Evolutionary conservation across 495 filamentous ascomycete species (phyloP).

Genomic region (Aeminium ludgeri): DNA sequence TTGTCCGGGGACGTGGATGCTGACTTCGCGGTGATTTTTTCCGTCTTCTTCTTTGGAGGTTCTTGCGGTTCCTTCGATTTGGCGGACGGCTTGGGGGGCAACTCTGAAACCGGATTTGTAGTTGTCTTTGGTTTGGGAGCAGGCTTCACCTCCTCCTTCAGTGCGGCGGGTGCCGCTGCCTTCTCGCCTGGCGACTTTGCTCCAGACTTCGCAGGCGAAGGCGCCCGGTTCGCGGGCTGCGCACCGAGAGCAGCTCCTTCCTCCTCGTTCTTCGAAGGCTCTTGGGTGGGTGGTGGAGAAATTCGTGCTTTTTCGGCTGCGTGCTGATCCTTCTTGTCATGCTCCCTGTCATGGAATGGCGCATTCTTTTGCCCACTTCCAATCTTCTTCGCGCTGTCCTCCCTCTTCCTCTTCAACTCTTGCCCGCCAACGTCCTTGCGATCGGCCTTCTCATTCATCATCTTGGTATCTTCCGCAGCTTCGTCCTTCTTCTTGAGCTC

Average conservation of each 20-base stretch:
- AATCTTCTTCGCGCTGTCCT: not conserved
- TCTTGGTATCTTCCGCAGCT: not conserved
- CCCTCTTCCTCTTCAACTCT: conserved; percentile 7
- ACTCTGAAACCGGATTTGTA: not conserved
- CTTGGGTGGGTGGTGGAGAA: too few species aligned
- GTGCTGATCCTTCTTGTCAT: not conserved
- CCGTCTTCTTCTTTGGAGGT: not conserved
- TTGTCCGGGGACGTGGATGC: too few species aligned
- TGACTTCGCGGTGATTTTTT: too few species aligned
- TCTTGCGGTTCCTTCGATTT: too few species aligned
- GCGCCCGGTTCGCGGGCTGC: too few species aligned
- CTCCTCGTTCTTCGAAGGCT: not conserved
- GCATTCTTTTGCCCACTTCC: too few species aligned
- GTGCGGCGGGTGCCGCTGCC: not conserved
- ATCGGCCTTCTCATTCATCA: too few species aligned
- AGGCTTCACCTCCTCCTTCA: not conserved
- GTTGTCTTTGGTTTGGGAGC: too few species aligned
- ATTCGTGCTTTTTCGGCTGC: not conserved
- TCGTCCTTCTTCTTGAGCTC: not conserved
- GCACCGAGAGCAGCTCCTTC: not conserved
- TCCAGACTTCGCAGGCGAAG: too few species aligned
- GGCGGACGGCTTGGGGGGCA: conserved; percentile 12
- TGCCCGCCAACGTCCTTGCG: too few species aligned
- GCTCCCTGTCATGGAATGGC: not conserved
- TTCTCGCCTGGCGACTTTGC: too few species aligned